Conservation (phyloP, 2,329 filamentous ascomycete species). For the Thelonectria olida region DNA sequence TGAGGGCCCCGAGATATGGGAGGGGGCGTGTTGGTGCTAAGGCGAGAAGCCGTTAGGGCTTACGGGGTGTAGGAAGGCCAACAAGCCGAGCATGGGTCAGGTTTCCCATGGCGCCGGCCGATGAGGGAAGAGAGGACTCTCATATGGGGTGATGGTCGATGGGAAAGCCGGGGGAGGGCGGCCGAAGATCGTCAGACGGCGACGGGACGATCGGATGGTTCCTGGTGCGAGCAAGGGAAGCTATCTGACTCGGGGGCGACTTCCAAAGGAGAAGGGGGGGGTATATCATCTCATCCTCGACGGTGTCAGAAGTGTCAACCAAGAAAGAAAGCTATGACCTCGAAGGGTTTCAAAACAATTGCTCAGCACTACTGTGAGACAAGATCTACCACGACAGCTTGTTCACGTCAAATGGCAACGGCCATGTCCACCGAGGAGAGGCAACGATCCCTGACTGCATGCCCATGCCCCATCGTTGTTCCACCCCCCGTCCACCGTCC, state of each 20-base stretch:
- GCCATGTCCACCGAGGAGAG: constrained; percentile 2
- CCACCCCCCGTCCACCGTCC: constrained; percentile 14
- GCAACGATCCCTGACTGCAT: constrained; percentile 13
- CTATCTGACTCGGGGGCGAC: not conserved
- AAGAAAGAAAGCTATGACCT: constrained; percentile 2
- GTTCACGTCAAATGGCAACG: not conserved
- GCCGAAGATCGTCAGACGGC: constrained; percentile 21
- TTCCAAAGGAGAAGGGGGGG: constrained; percentile 10
- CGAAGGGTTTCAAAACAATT: not conserved
- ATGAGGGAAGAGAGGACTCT: not conserved
- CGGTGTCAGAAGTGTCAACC: not conserved
- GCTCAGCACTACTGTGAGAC: constrained; percentile 19
- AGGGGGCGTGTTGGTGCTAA: constrained; percentile 24
- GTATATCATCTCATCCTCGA: not conserved
- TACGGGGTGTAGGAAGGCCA: constrained; percentile 33
- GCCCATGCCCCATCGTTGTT: constrained; percentile 8
- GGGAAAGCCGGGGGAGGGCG: constrained; percentile 3
- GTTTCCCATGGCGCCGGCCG: constrained; percentile 11
- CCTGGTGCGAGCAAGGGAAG: constrained; percentile 25
- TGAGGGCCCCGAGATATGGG: constrained; percentile 4
- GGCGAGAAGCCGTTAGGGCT: constrained; percentile 35
- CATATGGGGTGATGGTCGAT: constrained; percentile 11
- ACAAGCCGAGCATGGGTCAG: constrained; percentile 20
- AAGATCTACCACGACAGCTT: not conserved
- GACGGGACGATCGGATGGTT: constrained; percentile 35